These are phyloP conservation scores for Arachnopeziza araneosa DNA, from an alignment of 2,329 filamentous ascomycete species.

Conservation along the genomic window DNA sequence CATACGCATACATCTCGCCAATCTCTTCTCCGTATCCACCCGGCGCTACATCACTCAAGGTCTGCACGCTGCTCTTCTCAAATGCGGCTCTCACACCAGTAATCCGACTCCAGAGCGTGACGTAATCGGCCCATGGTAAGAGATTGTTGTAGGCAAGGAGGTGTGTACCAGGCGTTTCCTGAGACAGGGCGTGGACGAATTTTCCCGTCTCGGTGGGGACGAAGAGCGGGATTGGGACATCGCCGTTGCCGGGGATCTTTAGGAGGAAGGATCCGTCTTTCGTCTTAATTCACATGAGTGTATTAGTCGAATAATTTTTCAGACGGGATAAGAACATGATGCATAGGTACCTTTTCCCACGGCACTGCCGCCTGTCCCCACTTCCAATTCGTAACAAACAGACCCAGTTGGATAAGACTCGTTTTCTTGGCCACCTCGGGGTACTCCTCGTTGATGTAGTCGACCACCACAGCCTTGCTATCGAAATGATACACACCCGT, in stretches of 20 bases:
- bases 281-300: conserved; percentile 4
- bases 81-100: conserved; percentile 11
- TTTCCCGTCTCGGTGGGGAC: conserved; percentile 26
- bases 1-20: conserved; percentile 29
- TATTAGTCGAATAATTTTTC: neutral
- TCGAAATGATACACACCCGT: conserved; percentile 35
- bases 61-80: conserved; percentile 12
- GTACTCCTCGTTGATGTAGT: conserved; percentile 24
- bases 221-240: conserved; percentile 20
- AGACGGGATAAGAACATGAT: no score
- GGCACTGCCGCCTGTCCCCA: conserved; percentile 5
- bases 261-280: conserved; percentile 13
- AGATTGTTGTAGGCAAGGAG: conserved; percentile 13
- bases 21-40: conserved; percentile 24
- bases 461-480: conserved; percentile 29
- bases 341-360: conserved; percentile 11
- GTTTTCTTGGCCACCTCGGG: conserved; percentile 26
- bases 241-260: conserved; percentile 7
- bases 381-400: conserved; percentile 32
- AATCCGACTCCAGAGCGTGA: conserved; percentile 14
- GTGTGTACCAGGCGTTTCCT: conserved; percentile 22
- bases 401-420: conserved; percentile 31
- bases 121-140: conserved; percentile 16
- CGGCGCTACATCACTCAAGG: conserved; percentile 24
- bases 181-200: conserved; percentile 27